Evolutionary conservation across 768 basidiomycete species (phyloP).

Genomic region (Pleurotus citrinopileatus): DNA sequence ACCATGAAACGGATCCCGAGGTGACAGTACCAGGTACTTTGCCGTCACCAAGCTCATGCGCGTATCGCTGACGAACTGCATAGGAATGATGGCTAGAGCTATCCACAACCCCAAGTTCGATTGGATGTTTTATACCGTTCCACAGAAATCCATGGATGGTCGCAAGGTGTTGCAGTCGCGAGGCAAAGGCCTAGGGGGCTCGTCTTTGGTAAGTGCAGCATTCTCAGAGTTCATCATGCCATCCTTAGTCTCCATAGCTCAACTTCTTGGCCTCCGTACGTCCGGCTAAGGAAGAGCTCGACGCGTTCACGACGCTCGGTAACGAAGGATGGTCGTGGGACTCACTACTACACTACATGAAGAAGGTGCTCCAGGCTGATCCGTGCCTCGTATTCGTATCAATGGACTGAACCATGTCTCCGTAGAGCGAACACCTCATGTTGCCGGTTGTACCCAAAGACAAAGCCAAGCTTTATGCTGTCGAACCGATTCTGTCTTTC

Average conservation of each 20-base stretch:
- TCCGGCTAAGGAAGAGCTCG: constrained; percentile 19
- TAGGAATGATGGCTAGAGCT: constrained; percentile 6
- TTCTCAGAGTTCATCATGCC: background rate
- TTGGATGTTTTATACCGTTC: constrained; percentile 24
- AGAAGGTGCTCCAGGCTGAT: background rate
- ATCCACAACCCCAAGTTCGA: constrained; percentile 19
- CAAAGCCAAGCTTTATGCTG: background rate
- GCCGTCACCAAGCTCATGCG: background rate
- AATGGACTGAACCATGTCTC: background rate
- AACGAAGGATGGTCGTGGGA: constrained; percentile 8
- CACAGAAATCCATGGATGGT: constrained; percentile 19
- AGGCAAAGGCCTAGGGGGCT: constrained; percentile 27
- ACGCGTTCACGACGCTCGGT: constrained; percentile 17
- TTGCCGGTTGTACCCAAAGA: background rate
- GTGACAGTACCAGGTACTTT: constrained; percentile 20
- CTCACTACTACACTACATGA: background rate
- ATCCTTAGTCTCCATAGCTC: background rate
- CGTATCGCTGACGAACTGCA: background rate
- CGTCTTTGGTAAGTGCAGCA: constrained; percentile 8
- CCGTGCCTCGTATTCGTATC: background rate
- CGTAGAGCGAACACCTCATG: constrained; percentile 14
- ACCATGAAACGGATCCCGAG: constrained; percentile 13
- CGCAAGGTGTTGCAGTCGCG: constrained; percentile 18
- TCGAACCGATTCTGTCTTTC: background rate
- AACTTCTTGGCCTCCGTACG: constrained; percentile 21